A percentile compares a stretch with the other conserved stretches of the same genome.
These are phyloP conservation scores for Fusarium tuaranense DNA, from an alignment of 2,329 filamentous ascomycete species.

Conservation along the genomic window DNA sequence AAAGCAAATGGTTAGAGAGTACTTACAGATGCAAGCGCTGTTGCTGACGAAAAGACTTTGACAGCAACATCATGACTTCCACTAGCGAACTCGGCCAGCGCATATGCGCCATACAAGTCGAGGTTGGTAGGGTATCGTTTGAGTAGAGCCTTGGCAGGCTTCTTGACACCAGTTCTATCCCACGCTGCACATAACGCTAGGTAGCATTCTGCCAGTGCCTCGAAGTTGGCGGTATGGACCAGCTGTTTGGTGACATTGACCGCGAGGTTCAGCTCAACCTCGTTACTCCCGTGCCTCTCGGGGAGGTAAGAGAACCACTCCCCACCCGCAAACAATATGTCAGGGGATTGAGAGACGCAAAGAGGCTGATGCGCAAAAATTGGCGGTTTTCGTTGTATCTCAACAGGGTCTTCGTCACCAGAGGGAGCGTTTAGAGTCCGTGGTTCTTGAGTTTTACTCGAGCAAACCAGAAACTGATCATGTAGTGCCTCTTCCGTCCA, in stretches of 20 bases:
- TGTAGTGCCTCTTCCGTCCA: constrained; percentile 47
- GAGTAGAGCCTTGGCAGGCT: constrained; percentile 79
- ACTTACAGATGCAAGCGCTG: constrained; percentile 54
- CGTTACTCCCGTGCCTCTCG: constrained; percentile 35
- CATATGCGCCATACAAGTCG: constrained; percentile 83
- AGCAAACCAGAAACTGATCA: constrained; percentile 46
- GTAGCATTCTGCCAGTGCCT: constrained; percentile 72
- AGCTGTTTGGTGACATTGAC: constrained; percentile 69
- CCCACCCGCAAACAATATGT: constrained; percentile 64
- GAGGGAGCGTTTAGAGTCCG: background rate
- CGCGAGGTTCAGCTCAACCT: constrained; percentile 60
- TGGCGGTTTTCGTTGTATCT: constrained; percentile 41
- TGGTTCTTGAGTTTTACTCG: constrained; percentile 2
- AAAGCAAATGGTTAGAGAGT: fast-evolving
- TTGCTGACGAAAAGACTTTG: constrained; percentile 75
- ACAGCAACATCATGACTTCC: constrained; percentile 68
- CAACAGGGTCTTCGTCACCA: constrained; percentile 28
- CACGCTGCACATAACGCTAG: constrained; percentile 74
- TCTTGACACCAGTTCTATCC: constrained; percentile 69
- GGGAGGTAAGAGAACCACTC: constrained; percentile 60
- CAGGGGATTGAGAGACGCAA: constrained; percentile 53
- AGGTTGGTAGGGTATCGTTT: constrained; percentile 74
- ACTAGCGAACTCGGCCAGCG: constrained; percentile 73
- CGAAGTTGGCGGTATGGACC: constrained; percentile 54
- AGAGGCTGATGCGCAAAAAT: constrained; percentile 48